Evolutionary conservation across 2,329 filamentous ascomycete genomes (phyloP), one percentile per base, ranked within the genome.

Genomic region (Cercospora sp.): DNA sequence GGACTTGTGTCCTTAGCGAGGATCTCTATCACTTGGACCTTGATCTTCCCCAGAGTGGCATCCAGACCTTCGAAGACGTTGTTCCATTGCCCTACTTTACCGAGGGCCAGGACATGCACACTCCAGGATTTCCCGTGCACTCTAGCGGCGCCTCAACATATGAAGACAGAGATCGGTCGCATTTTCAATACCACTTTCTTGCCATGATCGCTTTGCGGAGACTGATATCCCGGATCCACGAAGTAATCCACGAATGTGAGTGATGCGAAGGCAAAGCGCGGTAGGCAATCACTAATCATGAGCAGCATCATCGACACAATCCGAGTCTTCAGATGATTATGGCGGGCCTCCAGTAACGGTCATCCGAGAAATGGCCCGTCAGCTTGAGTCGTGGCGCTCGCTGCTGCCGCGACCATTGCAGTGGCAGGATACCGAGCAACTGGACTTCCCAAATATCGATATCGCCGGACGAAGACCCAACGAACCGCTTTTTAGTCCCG

Each of bases 181-280:
- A 87, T 68, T 87, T 85, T 66, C 83, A 87, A 69, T 84, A 87
- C 67, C 83, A 89, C 71, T 89, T 88, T 74, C 82, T 85, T 2
- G 87, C 87, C 0, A 86, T 89, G 73, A 85, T 89, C 57, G 84
- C 86, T 10, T 79, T 89, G 18, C 81, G 85, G 20, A 80, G 84
- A 26, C 77, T 89, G 2, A 84, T 85, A 42, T 80, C 83, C 1
- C 81, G 84, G 23, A 84, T 88, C 18, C 84, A 89, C 73, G 79
- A 79, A 53, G 80, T 80, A 2, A 81, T 89, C 30, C 84, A 80
- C 67, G 83, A 84, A 69, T 80, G 87, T 88, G 78, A 78, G 84
- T 79, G 13, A 40, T 30, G 8, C 18, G 8, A 28, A 28, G 8
- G 20, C 20, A n/a, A 28, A 23, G 31, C 28, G 62, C 28, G 40